phyloP scores from a whole-genome alignment of 306 rosid genomes.

The Ammopiptanthus mongolicus region DNA sequence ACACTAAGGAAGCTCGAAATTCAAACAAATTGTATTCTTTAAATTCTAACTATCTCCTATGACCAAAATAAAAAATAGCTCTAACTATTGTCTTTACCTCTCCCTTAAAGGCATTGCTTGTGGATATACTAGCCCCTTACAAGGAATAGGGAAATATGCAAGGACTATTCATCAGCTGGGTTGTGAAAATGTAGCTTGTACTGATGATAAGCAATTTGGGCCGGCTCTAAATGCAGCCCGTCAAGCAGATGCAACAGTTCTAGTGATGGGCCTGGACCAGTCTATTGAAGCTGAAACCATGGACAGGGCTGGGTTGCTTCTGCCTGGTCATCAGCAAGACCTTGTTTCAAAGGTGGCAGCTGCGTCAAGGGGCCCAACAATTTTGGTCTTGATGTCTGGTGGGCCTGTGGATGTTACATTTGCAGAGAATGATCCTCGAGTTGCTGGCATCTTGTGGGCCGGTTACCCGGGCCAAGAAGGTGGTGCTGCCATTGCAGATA shows the following conservation, averaged over 20 bases:
- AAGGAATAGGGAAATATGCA: constrained; percentile 66
- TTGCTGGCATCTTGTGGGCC: constrained; percentile 62
- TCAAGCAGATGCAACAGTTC: constrained; percentile 59
- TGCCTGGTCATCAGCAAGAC: constrained; percentile 81
- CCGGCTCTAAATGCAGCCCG: constrained; percentile 58
- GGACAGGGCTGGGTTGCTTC: constrained; percentile 52
- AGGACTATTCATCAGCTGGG: constrained; percentile 48
- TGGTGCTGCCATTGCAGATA: constrained; percentile 79
- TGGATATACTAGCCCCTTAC: constrained; percentile 63
- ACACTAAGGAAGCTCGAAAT: not conserved
- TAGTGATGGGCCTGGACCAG: constrained; percentile 86
- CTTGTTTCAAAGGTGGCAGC: constrained; percentile 67
- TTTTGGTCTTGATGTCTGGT: constrained; percentile 80
- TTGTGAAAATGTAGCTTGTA: constrained; percentile 56
- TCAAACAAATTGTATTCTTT: not conserved
- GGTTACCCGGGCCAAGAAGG: constrained; percentile 96
- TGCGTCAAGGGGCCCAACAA: constrained; percentile 67
- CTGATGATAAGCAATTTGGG: constrained; percentile 35
- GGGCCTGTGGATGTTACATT: constrained; percentile 77
- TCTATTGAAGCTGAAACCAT: constrained; percentile 72
- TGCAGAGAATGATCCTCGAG: constrained; percentile 49
- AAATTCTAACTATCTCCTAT: not conserved
- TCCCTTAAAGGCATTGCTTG: constrained; percentile 61
- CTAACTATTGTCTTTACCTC: not conserved
- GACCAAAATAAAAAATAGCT: not conserved